Base-by-base conservation (phyloP, 2,329 filamentous ascomycete species). In the Davidsoniella australis region DNA sequence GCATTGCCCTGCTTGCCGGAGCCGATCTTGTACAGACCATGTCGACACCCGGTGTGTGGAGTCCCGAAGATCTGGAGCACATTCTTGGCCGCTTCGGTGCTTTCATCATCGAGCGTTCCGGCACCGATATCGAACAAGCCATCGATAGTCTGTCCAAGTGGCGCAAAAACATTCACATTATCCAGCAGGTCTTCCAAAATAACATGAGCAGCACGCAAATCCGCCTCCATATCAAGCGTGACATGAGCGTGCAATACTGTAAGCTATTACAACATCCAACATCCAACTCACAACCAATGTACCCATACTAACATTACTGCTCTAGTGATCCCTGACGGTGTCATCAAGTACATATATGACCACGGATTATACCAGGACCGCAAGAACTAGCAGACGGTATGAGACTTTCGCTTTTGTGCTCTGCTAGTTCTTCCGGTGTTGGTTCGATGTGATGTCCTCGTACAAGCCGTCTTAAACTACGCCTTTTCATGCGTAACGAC, bases 61-160 rank as follows among this genome's bases (percentile, higher is more conserved):
- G 81, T 46, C 72, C 78, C 43, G 75, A 80, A 54, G 89, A 95
- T 72, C 68, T 95, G 49, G 82, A 91, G 57, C 84, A 93, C 57
- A 95, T 95, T 53, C 69, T 95, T 17, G 79, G 84, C 44, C 75
- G 81, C 60, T 94, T 83, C 60, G 85, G 85, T 41, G 79, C 82
- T 26, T 87, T 93, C 61, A 83, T 89, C 53, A 74, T 93, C n/a
- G 84, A 95, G 69, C 78, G 89, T 53, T 80, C 79, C 39, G 88
- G 87, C 41, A 94, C 86, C 18, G 85, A 94, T 59, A 82, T 93
- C 45, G 84, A 94, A 54, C 84, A 93, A 60, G 87, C 88, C 2
- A 71, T 94, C 42, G 79, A 82, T n/a, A 81, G 77, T 41, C 69
- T 94, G 43, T 80, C 86, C 60, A 75, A 78, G 53, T 95, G 82